A percentile compares a stretch with the other conserved stretches of the same genome.
phyloP scores from a whole-genome alignment of 2,329 filamentous ascomycete species.

The Sordariomycetes sp. region DNA sequence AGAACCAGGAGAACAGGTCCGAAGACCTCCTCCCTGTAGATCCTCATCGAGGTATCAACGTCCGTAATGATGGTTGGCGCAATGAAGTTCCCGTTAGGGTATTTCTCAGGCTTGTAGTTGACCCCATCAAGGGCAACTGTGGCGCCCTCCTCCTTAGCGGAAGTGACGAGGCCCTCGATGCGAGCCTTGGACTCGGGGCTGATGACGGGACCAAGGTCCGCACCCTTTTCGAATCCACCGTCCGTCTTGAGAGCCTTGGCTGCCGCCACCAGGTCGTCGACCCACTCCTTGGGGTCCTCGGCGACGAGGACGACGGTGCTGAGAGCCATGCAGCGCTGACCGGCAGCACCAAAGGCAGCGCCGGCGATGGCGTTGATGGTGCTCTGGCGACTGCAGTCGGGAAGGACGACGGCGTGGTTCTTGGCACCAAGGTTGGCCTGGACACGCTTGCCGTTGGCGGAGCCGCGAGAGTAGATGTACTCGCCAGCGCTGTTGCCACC shows the following conservation, averaged over 20 bases:
- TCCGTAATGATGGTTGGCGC: conserved; percentile 73
- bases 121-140: conserved; percentile 70
- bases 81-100: conserved; percentile 64
- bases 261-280: conserved; percentile 62
- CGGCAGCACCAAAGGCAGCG: conserved; percentile 73
- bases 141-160: conserved; percentile 68
- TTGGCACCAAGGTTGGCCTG: conserved; percentile 82
- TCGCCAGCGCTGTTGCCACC: conserved; percentile 80
- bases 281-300: conserved; percentile 72
- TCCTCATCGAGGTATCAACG: conserved; percentile 69
- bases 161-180: conserved; percentile 63
- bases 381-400: conserved; percentile 83
- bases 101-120: conserved; percentile 61
- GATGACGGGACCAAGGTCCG: conserved; percentile 74
- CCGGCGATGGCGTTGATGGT: conserved; percentile 74
- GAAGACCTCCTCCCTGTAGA: conserved; percentile 78
- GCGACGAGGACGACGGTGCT: conserved; percentile 75
- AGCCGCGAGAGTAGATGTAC: conserved; percentile 70
- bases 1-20: conserved; percentile 74
- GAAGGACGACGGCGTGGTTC: conserved; percentile 75
- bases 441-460: conserved; percentile 76
- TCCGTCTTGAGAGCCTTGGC: conserved; percentile 62
- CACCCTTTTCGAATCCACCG: conserved; percentile 68
- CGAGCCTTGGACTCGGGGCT: conserved; percentile 65
- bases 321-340: conserved; percentile 78